Evolutionary conservation across 2,329 filamentous ascomycete species (phyloP).

Genomic region (Claviceps arundinis): DNA sequence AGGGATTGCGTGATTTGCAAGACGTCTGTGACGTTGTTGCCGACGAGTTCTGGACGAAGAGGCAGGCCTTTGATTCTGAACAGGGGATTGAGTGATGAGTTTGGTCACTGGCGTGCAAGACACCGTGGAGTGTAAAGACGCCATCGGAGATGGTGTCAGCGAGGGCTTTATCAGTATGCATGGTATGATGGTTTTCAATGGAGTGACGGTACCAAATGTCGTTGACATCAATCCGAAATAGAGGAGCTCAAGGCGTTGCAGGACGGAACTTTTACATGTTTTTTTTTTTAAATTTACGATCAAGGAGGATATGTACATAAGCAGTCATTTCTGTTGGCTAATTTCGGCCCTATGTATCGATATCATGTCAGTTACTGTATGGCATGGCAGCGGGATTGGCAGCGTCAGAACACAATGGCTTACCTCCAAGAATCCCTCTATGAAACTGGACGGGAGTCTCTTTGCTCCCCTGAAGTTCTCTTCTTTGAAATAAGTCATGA

Average conservation of each 20-base stretch:
- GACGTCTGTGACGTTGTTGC: constrained; percentile 86
- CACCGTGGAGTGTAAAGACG: neutral
- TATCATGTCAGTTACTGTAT: constrained; percentile 10
- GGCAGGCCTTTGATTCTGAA: constrained; percentile 22
- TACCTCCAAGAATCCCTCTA: constrained; percentile 90
- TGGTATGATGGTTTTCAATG: neutral
- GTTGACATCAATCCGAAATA: constrained; percentile 6
- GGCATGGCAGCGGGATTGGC: neutral
- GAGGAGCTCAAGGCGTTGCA: constrained; percentile 19
- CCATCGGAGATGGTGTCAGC: neutral
- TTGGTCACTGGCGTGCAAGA: neutral
- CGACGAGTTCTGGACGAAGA: constrained; percentile 67
- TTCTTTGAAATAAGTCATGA: constrained; percentile 92
- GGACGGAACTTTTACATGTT: constrained; percentile 12
- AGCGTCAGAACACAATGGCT: constrained; percentile 16
- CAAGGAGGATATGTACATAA: constrained; percentile 23
- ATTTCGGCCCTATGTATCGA: constrained; percentile 37
- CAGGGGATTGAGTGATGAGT: constrained; percentile 20
- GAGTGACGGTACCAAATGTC: neutral
- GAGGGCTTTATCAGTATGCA: constrained; percentile 6
- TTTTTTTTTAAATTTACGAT: neutral
- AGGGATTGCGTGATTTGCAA: constrained; percentile 78
- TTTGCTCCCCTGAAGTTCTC: constrained; percentile 67
- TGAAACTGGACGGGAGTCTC: constrained; percentile 77
- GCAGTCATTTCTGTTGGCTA: constrained; percentile 22